These are phyloP conservation scores for Plasmodium gonderi DNA, from an alignment of 169 alveolate species.

Conservation along the genomic window DNA sequence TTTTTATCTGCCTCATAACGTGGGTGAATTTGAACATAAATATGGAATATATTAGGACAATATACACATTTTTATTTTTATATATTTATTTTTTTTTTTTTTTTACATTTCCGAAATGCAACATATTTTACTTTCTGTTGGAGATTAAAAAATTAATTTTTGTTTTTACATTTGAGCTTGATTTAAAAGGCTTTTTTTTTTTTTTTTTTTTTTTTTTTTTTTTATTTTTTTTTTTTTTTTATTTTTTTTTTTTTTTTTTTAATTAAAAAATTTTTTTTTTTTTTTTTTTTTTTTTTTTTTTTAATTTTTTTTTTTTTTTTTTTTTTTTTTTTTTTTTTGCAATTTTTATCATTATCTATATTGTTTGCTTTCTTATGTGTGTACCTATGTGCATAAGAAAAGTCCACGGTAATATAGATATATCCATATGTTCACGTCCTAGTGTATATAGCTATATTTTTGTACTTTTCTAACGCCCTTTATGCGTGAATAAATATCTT, in stretches of 20 bases:
- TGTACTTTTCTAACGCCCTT: not conserved
- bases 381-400: conserved; percentile 2
- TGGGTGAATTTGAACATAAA: not conserved
- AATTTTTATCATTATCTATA: no score
- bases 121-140: conserved; percentile 13
- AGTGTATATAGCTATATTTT: not conserved
- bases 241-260: not conserved
- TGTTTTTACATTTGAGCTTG: not conserved
- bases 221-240: not conserved
- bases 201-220: not conserved
- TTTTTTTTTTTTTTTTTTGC: not conserved
- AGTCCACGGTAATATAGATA: not conserved
- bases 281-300: not conserved
- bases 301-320: not conserved
- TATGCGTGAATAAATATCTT: not conserved
- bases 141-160: conserved; percentile 20
- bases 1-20: not conserved
- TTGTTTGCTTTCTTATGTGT: not conserved
- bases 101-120: conserved; percentile 2
- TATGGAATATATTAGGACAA: not conserved
- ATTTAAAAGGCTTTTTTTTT: not conserved
- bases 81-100: not conserved
- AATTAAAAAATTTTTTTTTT: not conserved
- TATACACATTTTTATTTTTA: not conserved
- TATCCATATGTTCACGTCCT: not conserved